A percentile compares a stretch with the other conserved stretches of the same genome.
Evolutionary conservation across 1,284 basidiomycete genomes (phyloP).

Genomic region (Moesziomyces globuligerus): DNA sequence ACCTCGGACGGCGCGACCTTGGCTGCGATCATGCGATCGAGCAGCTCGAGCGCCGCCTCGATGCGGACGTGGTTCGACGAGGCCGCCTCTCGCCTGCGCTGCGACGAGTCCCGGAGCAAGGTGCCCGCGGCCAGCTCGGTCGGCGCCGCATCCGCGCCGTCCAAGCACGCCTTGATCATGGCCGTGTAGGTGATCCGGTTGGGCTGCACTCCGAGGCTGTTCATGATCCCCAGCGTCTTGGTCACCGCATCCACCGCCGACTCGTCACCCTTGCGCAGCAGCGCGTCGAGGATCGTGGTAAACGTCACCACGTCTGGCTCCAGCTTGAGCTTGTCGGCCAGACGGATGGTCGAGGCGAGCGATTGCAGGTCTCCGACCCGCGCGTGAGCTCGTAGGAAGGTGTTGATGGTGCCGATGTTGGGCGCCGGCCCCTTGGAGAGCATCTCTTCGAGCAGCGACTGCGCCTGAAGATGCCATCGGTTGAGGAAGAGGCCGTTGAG

Average conservation of each 20-base stretch:
- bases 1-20: slow-evolving; percentile 48
- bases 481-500: slow-evolving; percentile 48
- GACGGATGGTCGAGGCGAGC: slow-evolving; percentile 39
- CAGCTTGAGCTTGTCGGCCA: slow-evolving; percentile 33
- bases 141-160: slow-evolving; percentile 28
- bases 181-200: slow-evolving; percentile 59
- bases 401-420: slow-evolving; percentile 58
- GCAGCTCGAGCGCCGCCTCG: slow-evolving; percentile 49
- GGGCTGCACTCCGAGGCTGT: slow-evolving; percentile 42
- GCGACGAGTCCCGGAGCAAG: slow-evolving; percentile 12
- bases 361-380: slow-evolving; percentile 35
- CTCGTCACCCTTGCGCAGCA: slow-evolving; percentile 45
- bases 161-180: slow-evolving; percentile 60
- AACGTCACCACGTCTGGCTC: slow-evolving; percentile 59
- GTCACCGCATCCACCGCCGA: slow-evolving; percentile 35
- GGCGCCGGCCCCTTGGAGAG: slow-evolving; percentile 41
- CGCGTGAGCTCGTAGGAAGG: slow-evolving; percentile 50
- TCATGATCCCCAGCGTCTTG: slow-evolving; percentile 54
- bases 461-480: slow-evolving; percentile 25
- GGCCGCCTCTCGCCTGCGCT: not conserved
- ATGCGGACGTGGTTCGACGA: slow-evolving; percentile 21
- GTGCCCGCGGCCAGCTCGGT: slow-evolving; percentile 21
- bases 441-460: slow-evolving; percentile 47
- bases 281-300: slow-evolving; percentile 58
- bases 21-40: slow-evolving; percentile 55